Evolutionary conservation across 257 asterid genomes (phyloP).

Genomic region (Haberlea rhodopensis): DNA sequence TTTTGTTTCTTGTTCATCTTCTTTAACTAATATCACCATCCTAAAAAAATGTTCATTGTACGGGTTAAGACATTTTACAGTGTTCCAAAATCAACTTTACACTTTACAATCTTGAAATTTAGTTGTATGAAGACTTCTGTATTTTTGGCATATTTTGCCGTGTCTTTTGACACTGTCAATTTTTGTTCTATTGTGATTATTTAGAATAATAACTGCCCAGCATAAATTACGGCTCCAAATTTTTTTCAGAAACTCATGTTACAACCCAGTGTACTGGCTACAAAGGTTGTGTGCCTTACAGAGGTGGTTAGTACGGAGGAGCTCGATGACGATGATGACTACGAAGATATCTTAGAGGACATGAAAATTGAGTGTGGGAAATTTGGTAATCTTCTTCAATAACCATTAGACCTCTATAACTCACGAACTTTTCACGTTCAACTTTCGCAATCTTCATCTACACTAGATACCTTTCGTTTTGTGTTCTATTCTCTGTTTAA

Average conservation of each 20-base stretch:
- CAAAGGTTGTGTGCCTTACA: conserved; percentile 84
- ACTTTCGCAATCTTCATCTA: neutral
- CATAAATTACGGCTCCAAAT: neutral
- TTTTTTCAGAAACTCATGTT: conserved; percentile 65
- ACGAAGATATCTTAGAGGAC: conserved; percentile 81
- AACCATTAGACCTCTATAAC: neutral
- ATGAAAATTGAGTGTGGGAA: conserved; percentile 88
- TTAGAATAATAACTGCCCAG: neutral
- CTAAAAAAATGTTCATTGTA: neutral
- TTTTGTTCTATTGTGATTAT: neutral
- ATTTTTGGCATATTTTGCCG: neutral
- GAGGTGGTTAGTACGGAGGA: conserved; percentile 67
- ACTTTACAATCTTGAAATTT: too few relatives aligned
- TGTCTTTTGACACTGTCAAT: neutral
- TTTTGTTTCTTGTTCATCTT: conserved; percentile 5
- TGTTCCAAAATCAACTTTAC: neutral
- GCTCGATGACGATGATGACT: conserved; percentile 72
- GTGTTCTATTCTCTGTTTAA: conserved; percentile 34
- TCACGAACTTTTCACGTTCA: neutral
- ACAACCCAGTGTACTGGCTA: conserved; percentile 54
- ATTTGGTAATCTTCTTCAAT: conserved; percentile 36
- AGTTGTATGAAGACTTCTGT: neutral
- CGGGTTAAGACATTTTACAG: too few relatives aligned
- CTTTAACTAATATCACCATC: neutral
- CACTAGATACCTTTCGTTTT: conserved; percentile 20